These are phyloP conservation scores for Anisogramma anomala DNA, from an alignment of 2,329 filamentous ascomycete species.

Conservation along the genomic window DNA sequence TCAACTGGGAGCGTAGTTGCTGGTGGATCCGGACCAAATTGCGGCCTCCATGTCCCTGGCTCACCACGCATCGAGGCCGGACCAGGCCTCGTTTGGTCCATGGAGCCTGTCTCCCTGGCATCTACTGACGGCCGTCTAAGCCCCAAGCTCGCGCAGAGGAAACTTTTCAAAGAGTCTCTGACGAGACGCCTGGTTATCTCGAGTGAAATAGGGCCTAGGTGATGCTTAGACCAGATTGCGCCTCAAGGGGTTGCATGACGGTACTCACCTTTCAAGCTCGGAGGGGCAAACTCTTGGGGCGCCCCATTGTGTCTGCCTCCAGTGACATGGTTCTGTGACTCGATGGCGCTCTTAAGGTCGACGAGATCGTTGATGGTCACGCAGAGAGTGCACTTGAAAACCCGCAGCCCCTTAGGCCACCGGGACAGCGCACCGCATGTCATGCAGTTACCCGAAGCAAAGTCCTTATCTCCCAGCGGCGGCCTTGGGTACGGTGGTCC, in stretches of 20 bases:
- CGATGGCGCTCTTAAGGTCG: conserved; percentile 7
- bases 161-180: conserved; percentile 28
- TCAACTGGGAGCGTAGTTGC: conserved; percentile 6
- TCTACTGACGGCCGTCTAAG: conserved; percentile 6
- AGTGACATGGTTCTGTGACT: conserved; percentile 4
- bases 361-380: conserved; percentile 71
- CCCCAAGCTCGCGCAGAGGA: conserved; percentile 23
- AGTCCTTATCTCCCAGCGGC: conserved; percentile 38
- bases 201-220: conserved; percentile 36
- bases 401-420: conserved; percentile 61
- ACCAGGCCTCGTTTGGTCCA: conserved; percentile 1
- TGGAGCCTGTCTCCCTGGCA: conserved; percentile 4
- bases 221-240: neutral
- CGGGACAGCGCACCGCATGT: conserved; percentile 72
- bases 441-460: conserved; percentile 66
- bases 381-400: conserved; percentile 76
- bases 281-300: conserved; percentile 15
- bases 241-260: neutral
- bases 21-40: neutral
- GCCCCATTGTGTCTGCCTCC: neutral
- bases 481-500: conserved; percentile 7
- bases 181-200: conserved; percentile 46
- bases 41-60: neutral
- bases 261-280: conserved; percentile 10
- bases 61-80: neutral